Conservation (phyloP, 1,139 yeast species). For the Suhomyces bokatorum region DNA sequence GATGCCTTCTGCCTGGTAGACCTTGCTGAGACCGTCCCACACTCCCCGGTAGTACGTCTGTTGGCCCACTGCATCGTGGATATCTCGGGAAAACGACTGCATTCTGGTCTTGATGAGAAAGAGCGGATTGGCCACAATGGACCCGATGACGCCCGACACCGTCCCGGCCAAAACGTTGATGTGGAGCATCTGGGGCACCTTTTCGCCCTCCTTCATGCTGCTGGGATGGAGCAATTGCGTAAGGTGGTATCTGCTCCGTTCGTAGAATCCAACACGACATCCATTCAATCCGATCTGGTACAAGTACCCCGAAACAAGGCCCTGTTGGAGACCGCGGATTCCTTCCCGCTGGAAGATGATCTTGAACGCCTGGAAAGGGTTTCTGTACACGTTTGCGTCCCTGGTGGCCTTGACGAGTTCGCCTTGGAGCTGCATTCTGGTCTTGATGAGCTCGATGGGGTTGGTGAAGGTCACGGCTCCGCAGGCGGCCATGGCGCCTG, state of each 20-base stretch:
- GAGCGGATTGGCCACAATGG: conserved; percentile 85
- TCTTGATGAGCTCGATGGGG: conserved; percentile 91
- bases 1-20: conserved; percentile 69
- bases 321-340: conserved; percentile 82
- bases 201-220: conserved; percentile 35
- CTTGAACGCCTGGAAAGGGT: conserved; percentile 80
- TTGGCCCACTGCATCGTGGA: conserved; percentile 64
- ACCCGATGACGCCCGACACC: conserved; percentile 85
- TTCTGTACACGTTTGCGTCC: conserved; percentile 62
- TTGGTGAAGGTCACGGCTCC: conserved; percentile 97
- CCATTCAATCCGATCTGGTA: conserved; percentile 93
- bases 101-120: conserved; percentile 91
- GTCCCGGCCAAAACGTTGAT: conserved; percentile 84
- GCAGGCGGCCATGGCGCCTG: conserved; percentile 96
- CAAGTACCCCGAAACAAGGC: conserved; percentile 76
- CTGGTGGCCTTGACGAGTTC: conserved; percentile 62
- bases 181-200: conserved; percentile 56
- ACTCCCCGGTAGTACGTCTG: conserved; percentile 82
- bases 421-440: conserved; percentile 95
- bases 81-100: conserved; percentile 74
- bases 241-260: conserved; percentile 69
- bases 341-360: conserved; percentile 84
- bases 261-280: conserved; percentile 89
- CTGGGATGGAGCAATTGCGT: conserved; percentile 60
- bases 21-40: conserved; percentile 64